phyloP scores from a whole-genome alignment of 768 basidiomycete genomes.

The Lyophyllum semitale region DNA sequence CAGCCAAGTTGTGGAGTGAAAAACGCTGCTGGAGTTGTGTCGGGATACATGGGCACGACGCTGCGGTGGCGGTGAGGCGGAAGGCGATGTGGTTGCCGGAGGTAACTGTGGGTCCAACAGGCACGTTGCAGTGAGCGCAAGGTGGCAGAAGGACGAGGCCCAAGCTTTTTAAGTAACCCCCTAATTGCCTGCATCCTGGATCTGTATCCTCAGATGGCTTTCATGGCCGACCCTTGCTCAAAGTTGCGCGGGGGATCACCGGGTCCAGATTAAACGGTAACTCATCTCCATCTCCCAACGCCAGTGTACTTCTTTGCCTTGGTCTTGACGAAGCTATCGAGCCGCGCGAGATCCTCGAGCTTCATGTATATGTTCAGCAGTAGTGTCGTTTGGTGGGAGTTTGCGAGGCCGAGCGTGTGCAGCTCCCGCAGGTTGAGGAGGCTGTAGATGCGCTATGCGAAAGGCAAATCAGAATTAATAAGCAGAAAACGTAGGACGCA shows the following conservation, averaged over 20 bases:
- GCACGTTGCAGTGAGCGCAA: constrained; percentile 65
- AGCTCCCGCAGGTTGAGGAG: constrained; percentile 96
- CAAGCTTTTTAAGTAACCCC: constrained; percentile 76
- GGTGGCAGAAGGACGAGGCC: constrained; percentile 82
- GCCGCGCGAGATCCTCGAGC: constrained; percentile 86
- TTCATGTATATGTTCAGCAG: constrained; percentile 98
- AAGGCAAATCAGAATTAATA: too few relatives aligned
- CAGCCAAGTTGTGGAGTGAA: too few relatives aligned
- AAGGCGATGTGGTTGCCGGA: constrained; percentile 41
- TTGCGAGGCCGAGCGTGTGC: constrained; percentile 89
- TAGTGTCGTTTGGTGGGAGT: constrained; percentile 95
- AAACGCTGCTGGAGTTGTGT: too few relatives aligned
- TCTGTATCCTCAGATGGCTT: constrained; percentile 90
- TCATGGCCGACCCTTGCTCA: too few relatives aligned
- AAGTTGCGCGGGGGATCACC: too few relatives aligned
- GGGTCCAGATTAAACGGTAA: too few relatives aligned
- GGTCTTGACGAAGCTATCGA: constrained; percentile 91
- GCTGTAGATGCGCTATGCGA: constrained; percentile 83
- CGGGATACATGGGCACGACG: too few relatives aligned
- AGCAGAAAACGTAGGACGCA: neutral
- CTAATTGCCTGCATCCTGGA: too few relatives aligned
- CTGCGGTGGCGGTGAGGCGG: too few relatives aligned
- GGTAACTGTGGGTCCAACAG: constrained; percentile 39
- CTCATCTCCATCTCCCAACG: constrained; percentile 55
- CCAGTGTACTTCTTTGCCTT: constrained; percentile 67